These are phyloP conservation scores for Eucalyptus grandis DNA, from an alignment of 345 rosid species.

Conservation along the genomic window DNA sequence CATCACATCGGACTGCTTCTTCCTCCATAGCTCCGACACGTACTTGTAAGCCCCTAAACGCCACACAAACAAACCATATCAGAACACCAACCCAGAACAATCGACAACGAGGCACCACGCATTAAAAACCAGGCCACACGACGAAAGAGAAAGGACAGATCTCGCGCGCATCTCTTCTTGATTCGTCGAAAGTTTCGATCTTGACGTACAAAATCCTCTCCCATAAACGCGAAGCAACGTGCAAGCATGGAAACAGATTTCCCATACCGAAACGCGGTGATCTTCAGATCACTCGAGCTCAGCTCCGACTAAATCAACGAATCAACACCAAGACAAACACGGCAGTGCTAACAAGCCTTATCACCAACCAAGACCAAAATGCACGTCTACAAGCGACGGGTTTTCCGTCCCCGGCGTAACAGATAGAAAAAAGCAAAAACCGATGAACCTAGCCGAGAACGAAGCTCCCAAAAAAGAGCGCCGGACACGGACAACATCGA, in stretches of 20 bases:
- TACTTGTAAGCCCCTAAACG: slow-evolving; percentile 88
- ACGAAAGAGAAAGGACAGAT: background rate
- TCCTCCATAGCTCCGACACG: slow-evolving; percentile 98
- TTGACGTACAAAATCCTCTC: background rate
- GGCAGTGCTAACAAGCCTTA: background rate
- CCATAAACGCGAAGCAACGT: background rate
- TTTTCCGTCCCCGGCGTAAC: background rate
- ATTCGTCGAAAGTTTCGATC: background rate
- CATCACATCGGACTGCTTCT: slow-evolving; percentile 99
- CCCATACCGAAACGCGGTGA: background rate
- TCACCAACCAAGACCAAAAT: background rate
- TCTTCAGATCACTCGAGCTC: background rate
- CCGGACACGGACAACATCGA: background rate
- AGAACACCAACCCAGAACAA: background rate
- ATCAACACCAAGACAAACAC: background rate
- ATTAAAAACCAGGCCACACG: background rate
- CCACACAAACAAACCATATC: background rate
- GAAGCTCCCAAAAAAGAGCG: background rate
- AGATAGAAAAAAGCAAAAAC: background rate
- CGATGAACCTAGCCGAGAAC: background rate
- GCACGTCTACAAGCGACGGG: background rate
- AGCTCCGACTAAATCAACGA: background rate
- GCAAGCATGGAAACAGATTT: background rate
- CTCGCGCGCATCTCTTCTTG: background rate
- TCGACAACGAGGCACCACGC: background rate